These are phyloP conservation scores for Cladosporium sp. DNA, from an alignment of 2,329 filamentous ascomycete genomes.

Conservation along the genomic window DNA sequence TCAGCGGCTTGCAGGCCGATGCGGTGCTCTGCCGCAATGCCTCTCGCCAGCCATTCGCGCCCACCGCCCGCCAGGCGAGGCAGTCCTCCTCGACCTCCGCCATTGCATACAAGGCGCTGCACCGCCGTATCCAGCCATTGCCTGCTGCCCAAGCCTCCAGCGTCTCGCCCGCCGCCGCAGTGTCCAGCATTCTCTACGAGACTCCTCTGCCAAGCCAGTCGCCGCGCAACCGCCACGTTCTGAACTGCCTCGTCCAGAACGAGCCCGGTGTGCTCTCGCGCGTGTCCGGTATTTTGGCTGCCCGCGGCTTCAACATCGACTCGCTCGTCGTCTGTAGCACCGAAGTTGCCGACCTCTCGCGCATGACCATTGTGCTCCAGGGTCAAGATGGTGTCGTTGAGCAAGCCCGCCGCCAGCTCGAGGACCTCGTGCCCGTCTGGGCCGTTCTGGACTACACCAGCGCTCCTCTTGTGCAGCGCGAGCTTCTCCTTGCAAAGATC, in stretches of 20 bases:
- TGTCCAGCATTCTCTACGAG: conserved; percentile 98
- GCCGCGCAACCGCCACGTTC: conserved; percentile 88
- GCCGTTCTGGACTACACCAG: conserved; percentile 94
- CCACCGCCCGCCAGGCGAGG: background rate
- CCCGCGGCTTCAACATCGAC: conserved; percentile 98
- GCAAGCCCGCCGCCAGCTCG: conserved; percentile 89
- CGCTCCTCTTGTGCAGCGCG: conserved; percentile 88
- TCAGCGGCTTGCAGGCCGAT: conserved; percentile 17
- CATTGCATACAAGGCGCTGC: conserved; percentile 93
- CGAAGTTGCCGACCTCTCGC: conserved; percentile 91
- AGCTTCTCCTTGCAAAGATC: conserved; percentile 91
- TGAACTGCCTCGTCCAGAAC: conserved; percentile 98
- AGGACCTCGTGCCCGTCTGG: conserved; percentile 97
- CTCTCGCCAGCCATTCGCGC: conserved; percentile 5
- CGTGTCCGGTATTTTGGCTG: conserved; percentile 91
- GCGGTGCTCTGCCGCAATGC: conserved; percentile 1
- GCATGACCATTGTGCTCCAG: conserved; percentile 97
- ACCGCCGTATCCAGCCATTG: conserved; percentile 82
- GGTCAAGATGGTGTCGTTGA: conserved; percentile 97
- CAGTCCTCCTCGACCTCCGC: conserved; percentile 75
- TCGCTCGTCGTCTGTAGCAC: conserved; percentile 96
- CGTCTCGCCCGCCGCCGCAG: conserved; percentile 85
- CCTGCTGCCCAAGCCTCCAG: conserved; percentile 69
- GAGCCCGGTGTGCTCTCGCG: conserved; percentile 96
- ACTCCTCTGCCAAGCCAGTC: conserved; percentile 78